Base-by-base conservation (phyloP, 768 basidiomycete species). In the Strobilomyces confusus region DNA sequence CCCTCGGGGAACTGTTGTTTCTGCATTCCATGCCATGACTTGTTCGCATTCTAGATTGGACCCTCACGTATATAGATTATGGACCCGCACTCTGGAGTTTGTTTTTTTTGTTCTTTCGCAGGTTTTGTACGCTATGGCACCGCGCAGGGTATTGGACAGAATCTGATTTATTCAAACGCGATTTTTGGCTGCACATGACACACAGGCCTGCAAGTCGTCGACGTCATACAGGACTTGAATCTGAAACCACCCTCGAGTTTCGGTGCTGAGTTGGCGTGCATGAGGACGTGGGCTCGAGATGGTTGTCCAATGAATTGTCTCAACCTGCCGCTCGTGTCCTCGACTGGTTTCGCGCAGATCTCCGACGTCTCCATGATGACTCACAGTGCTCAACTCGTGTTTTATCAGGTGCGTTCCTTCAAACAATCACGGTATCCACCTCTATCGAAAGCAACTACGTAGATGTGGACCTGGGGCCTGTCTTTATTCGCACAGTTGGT, bases 11-110 rank as follows among this genome's bases (percentile, higher is more conserved):
- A 54, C 45, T 46, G 1, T 25, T 54, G 25, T 34, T 51, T 48
- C 33, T 45, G 49, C 46, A 34, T 37, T 19, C 19, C 54, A 54
- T 30, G 32, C 49, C 32, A 61, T 8, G 61, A 49, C 38, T 48
- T 46, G 55, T 56, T 54, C 47, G 51, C 66, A 57, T 57, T 49
- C 63, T 57, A 61, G 51, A 63, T 55, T 52, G 55, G 54, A 64
- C 56, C 29, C 42, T 51, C 49, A 60, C 56, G 61, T 68, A 66
- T 50, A 66, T 63, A 68, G 66, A 57, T 57, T 63, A 61, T 56
- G 66, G 66, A 67, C 66, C 53, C 20, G 51, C 41, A 63, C 56
- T 54, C 59, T 56, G 64, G 64, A 67, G 50, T 52, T 56, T 57
- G 15, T 15, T 47, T 51, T 26, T 49, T 48, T 57, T 54, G 20